A percentile compares a stretch with the other conserved stretches of the same genome.
phyloP scores from a whole-genome alignment of 2,329 filamentous ascomycete genomes.

The Ascomycota sp. region DNA sequence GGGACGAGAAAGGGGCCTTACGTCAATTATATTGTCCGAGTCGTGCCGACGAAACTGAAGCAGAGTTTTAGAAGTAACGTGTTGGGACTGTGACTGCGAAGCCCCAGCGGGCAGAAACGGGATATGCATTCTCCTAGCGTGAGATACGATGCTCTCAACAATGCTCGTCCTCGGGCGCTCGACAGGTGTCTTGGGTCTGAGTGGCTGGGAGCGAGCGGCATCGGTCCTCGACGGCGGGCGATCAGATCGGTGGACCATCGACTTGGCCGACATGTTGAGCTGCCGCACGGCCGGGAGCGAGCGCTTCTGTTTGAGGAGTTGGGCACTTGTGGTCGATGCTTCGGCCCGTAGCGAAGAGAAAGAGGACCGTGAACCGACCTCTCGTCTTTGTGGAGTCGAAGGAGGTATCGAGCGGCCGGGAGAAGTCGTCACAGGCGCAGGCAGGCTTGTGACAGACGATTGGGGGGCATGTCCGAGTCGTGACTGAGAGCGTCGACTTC shows the following conservation, averaged over 20 bases:
- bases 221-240: conserved; percentile 38
- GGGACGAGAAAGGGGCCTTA: conserved; percentile 33
- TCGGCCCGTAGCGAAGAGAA: conserved; percentile 31
- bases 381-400: conserved; percentile 36
- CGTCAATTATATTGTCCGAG: conserved; percentile 45
- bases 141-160: conserved; percentile 26
- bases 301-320: conserved; percentile 41
- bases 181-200: conserved; percentile 49
- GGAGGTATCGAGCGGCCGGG: conserved; percentile 30
- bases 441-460: conserved; percentile 42
- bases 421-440: conserved; percentile 36
- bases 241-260: conserved; percentile 24
- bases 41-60: conserved; percentile 60
- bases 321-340: conserved; percentile 41
- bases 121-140: conserved; percentile 33
- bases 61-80: conserved; percentile 47
- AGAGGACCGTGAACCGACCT: conserved; percentile 32
- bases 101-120: conserved; percentile 65
- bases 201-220: conserved; percentile 24
- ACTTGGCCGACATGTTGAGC: conserved; percentile 27
- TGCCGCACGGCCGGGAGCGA: conserved; percentile 38
- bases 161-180: conserved; percentile 31
- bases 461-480: conserved; percentile 46
- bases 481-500: conserved; percentile 39
- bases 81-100: conserved; percentile 53